A percentile compares a stretch with the other conserved stretches of the same genome.
These are phyloP conservation scores for Neonectria neomacrospora DNA, from an alignment of 2,329 filamentous ascomycete species.

Conservation along the genomic window DNA sequence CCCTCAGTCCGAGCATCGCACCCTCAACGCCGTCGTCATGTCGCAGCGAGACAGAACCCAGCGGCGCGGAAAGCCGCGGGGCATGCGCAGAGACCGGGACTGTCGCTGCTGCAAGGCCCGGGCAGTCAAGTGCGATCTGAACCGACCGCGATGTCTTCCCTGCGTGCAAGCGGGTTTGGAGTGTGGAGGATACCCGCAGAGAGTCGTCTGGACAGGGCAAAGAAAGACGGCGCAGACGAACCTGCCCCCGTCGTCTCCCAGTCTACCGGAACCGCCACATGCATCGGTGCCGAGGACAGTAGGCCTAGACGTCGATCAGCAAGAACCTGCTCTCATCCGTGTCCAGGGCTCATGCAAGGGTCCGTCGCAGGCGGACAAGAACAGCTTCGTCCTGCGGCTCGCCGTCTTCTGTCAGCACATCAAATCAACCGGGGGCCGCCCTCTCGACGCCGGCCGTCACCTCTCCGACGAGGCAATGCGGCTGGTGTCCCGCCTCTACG, in stretches of 20 bases:
- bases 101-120: conserved; percentile 42
- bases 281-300: neutral
- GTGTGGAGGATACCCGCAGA: conserved; percentile 48
- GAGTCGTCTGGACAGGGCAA: conserved; percentile 46
- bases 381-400: conserved; percentile 38
- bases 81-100: conserved; percentile 45
- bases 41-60: conserved; percentile 10
- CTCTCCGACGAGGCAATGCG: conserved; percentile 36
- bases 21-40: neutral
- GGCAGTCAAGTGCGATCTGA: conserved; percentile 45
- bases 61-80: conserved; percentile 43
- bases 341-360: neutral
- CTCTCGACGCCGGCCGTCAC: conserved; percentile 10
- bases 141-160: conserved; percentile 42
- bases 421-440: conserved; percentile 31
- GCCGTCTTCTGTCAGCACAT: conserved; percentile 42
- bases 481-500: conserved; percentile 41
- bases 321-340: neutral
- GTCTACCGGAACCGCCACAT: neutral
- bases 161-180: conserved; percentile 44
- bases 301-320: no score
- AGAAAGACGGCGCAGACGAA: neutral
- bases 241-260: neutral
- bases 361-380: conserved; percentile 28
- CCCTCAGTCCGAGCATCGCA: neutral